Evolutionary conservation across 2,329 filamentous ascomycete species (phyloP).

Genomic region (Alternaria gansuensis): DNA sequence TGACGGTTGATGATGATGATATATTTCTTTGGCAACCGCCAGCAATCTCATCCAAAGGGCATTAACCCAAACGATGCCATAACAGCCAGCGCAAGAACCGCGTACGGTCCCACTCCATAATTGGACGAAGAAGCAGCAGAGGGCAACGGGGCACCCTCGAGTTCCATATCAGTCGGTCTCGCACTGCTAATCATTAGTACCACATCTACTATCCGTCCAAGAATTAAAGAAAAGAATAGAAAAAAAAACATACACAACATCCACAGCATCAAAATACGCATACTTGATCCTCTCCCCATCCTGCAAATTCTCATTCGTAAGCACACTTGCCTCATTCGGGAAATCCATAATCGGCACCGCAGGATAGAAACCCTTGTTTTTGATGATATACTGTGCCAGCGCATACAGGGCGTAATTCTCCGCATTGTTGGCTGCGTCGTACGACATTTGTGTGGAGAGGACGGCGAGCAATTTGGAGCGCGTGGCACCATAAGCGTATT

Average conservation of each 20-base stretch:
- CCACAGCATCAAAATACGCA: slow-evolving; percentile 42
- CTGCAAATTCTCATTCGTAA: slow-evolving; percentile 47
- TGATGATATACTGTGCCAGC: slow-evolving; percentile 43
- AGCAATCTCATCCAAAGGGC: neutral
- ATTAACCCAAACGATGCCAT: neutral
- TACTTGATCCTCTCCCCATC: slow-evolving; percentile 42
- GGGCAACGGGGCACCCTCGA: slow-evolving; percentile 34
- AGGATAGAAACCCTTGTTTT: slow-evolving; percentile 43
- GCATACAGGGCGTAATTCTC: slow-evolving; percentile 50
- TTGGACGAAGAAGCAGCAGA: neutral
- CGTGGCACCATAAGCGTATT: slow-evolving; percentile 47
- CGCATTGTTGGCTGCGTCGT: slow-evolving; percentile 47
- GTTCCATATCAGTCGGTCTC: slow-evolving; percentile 27
- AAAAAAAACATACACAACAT: slow-evolving; percentile 30
- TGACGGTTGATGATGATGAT: too few species aligned
- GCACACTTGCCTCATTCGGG: slow-evolving; percentile 40
- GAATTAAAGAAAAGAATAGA: slow-evolving; percentile 23
- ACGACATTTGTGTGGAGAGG: slow-evolving; percentile 44
- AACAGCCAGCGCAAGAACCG: too few species aligned
- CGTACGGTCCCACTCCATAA: too few species aligned
- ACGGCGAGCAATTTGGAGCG: slow-evolving; percentile 46
- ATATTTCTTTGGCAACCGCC: too few species aligned
- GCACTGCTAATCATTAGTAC: slow-evolving; percentile 8
- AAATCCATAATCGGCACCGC: slow-evolving; percentile 45
- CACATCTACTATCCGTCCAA: too few species aligned